A percentile compares a stretch with the other conserved stretches of the same genome.
These are phyloP conservation scores for Cercospora sp. DNA, from an alignment of 2,329 filamentous ascomycete species.

Conservation along the genomic window DNA sequence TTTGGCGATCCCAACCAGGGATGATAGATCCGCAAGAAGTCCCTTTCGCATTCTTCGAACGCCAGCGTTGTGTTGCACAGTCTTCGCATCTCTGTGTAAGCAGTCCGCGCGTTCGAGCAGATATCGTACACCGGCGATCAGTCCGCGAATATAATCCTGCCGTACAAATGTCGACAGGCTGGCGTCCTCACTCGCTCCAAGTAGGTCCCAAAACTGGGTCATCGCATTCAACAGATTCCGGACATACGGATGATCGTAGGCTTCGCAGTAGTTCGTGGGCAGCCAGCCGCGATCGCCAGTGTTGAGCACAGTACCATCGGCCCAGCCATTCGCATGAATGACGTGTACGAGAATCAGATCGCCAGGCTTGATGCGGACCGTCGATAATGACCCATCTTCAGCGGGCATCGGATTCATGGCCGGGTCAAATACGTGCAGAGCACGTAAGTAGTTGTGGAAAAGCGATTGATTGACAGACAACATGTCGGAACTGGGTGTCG, in stretches of 20 bases:
- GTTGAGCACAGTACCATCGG: constrained; percentile 85
- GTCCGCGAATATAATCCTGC: constrained; percentile 89
- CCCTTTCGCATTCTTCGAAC: constrained; percentile 82
- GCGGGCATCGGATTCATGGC: constrained; percentile 65
- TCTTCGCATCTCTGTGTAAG: constrained; percentile 74
- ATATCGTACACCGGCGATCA: constrained; percentile 89
- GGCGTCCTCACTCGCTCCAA: constrained; percentile 65
- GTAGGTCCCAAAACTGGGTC: constrained; percentile 87
- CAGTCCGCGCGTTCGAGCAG: constrained; percentile 87
- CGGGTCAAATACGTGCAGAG: constrained; percentile 90
- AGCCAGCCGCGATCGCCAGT: constrained; percentile 91
- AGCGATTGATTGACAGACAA: constrained; percentile 52
- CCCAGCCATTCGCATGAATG: constrained; percentile 97
- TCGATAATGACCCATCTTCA: constrained; percentile 64
- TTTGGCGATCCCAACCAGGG: constrained; percentile 86
- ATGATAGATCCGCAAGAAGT: constrained; percentile 83
- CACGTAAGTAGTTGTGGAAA: constrained; percentile 92
- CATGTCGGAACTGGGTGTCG: constrained; percentile 16
- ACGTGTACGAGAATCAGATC: constrained; percentile 94
- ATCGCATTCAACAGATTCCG: constrained; percentile 80
- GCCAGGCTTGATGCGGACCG: constrained; percentile 81
- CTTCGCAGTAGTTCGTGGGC: constrained; percentile 96
- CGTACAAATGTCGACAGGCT: constrained; percentile 79
- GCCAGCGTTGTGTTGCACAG: constrained; percentile 72
- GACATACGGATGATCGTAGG: constrained; percentile 88